Conservation (phyloP, 306 rosid genomes). For the Gastrolobium villosum region DNA sequence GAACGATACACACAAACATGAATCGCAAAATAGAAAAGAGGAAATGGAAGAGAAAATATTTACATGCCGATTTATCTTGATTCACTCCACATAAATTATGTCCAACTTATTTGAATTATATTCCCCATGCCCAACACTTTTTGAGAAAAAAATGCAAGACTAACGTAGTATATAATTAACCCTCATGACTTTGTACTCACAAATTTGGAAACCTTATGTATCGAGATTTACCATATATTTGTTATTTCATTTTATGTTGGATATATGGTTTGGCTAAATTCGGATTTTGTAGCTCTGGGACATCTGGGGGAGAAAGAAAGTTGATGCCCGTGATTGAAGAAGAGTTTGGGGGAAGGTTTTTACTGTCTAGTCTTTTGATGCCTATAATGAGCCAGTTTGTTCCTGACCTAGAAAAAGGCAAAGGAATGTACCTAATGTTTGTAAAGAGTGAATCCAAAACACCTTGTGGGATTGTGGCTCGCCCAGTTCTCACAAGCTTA, state of each 20-base stretch:
- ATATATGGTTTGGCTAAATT: not conserved
- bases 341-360: constrained; percentile 68
- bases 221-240: not conserved
- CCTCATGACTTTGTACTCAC: too few species aligned
- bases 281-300: constrained; percentile 76
- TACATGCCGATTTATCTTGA: too few species aligned
- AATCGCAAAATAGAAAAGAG: too few species aligned
- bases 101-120: too few species aligned
- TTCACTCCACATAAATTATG: too few species aligned
- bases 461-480: constrained; percentile 76
- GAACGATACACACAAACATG: too few species aligned
- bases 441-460: constrained; percentile 82
- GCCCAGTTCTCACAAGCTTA: constrained; percentile 84
- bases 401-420: constrained; percentile 76
- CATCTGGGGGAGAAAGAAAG: constrained; percentile 95
- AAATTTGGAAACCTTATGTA: too few species aligned
- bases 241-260: not conserved
- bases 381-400: constrained; percentile 85
- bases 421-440: constrained; percentile 96
- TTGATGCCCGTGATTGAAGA: constrained; percentile 90
- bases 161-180: too few species aligned
- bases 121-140: too few species aligned
- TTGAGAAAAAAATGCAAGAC: too few species aligned
- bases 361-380: constrained; percentile 71
- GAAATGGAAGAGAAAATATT: too few species aligned